Evolutionary conservation across 805 yeast genomes (phyloP), one percentile per base, ranked within the genome.

Genomic region (Jamesozyma rosinii): DNA sequence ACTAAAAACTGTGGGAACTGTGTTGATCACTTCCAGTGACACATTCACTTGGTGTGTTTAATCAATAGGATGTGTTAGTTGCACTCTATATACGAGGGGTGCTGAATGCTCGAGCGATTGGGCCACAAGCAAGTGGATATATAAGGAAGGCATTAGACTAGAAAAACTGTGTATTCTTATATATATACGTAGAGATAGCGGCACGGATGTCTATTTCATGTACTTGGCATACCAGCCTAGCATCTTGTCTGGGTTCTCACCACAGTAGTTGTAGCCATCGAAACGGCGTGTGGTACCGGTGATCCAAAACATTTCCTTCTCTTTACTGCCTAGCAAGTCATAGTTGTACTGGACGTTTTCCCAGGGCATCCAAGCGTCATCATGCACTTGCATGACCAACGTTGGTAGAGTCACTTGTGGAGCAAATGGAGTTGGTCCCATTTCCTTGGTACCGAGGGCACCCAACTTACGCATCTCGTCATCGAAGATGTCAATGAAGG

Each of bases 201-300:
- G n/a, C n/a, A n/a, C n/a, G n/a, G n/a, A n/a, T n/a, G n/a, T n/a
- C n/a, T n/a, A n/a, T n/a, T n/a, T n/a, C n/a, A n/a, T n/a, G n/a
- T n/a, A n/a, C n/a, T n/a, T n/a, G n/a, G n/a, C n/a, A n/a, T 15
- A 35, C 37, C 37, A 35, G 3, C 6, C 26, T 20, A 35, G 20
- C 26, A 35, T 19, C 17, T 35, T 35, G 19, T 35, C 37, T 5
- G 37, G 37, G 21, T 35, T 26, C 21, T 35, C 24, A 10, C 26
- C 37, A 20, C 13, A 35, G 5, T 35, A 35, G 26, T 35, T 35
- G 37, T 35, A 35, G n/a, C 37, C 37, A 21, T 35, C 37, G 26
- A 35, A 35, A 35, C 24, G 37, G 21, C 37, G 37, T 6, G 26
- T 18, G 26, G 27, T 35, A 21, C 37, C 37, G 15, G 18, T 35